These are phyloP conservation scores for Nevesoporus exiguus DNA, from an alignment of 768 basidiomycete species.

Conservation along the genomic window DNA sequence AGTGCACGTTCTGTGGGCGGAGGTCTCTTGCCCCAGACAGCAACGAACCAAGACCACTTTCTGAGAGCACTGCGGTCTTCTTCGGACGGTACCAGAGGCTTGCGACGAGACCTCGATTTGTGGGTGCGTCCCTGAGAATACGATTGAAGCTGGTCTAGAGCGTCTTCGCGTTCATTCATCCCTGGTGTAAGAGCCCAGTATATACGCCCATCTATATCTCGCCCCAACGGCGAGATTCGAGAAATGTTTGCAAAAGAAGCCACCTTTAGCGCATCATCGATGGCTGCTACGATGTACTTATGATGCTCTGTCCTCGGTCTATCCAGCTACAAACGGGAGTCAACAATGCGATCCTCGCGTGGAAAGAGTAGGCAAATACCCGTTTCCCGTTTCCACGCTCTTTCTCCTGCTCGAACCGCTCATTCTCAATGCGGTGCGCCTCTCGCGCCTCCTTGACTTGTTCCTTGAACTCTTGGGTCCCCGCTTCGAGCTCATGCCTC, in stretches of 20 bases:
- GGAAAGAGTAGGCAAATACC: slow-evolving; percentile 3
- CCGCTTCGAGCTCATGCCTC: slow-evolving; percentile 60
- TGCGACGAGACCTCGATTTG: slow-evolving; percentile 38
- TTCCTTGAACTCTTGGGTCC: slow-evolving; percentile 54
- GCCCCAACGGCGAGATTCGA: slow-evolving; percentile 64
- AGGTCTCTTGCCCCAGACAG: slow-evolving; percentile 65
- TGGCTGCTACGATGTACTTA: slow-evolving; percentile 43
- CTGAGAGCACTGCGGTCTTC: slow-evolving; percentile 52
- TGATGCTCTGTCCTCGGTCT: slow-evolving; percentile 47
- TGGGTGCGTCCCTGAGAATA: slow-evolving; percentile 27
- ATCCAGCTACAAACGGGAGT: slow-evolving; percentile 32
- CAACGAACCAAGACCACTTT: slow-evolving; percentile 77
- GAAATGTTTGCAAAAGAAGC: slow-evolving; percentile 42
- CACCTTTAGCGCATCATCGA: slow-evolving; percentile 58
- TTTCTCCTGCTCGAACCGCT: slow-evolving; percentile 30
- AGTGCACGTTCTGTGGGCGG: slow-evolving; percentile 24
- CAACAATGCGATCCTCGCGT: background rate
- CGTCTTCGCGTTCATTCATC: slow-evolving; percentile 50
- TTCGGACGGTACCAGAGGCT: slow-evolving; percentile 36
- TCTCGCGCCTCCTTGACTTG: slow-evolving; percentile 49
- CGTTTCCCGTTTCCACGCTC: slow-evolving; percentile 51
- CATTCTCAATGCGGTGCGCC: slow-evolving; percentile 34
- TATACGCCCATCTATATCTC: slow-evolving; percentile 59
- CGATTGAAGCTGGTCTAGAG: slow-evolving; percentile 30
- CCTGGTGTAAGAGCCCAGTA: slow-evolving; percentile 70